Percentiles rank a stretch among this genome's conserved stretches.
These are phyloP conservation scores for Solanum commersonii DNA, from an alignment of 257 asterid species.

Conservation along the genomic window DNA sequence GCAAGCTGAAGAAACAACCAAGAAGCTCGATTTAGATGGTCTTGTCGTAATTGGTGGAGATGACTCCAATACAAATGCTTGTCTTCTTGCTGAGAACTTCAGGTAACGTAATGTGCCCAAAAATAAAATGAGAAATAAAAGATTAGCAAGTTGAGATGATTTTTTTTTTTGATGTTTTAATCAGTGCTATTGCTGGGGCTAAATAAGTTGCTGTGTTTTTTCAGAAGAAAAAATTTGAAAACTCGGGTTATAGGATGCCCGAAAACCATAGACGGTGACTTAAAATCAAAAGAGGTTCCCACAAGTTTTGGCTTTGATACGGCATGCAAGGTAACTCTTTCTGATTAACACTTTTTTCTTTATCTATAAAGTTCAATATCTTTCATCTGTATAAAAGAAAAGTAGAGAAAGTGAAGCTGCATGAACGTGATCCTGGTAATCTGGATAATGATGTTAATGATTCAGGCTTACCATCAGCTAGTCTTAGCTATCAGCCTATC, in stretches of 20 bases:
- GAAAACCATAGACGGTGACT: slow-evolving; percentile 97
- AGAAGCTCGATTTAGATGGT: slow-evolving; percentile 93
- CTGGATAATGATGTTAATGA: background rate
- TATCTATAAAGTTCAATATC: background rate
- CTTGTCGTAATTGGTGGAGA: slow-evolving; percentile 99
- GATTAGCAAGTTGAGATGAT: background rate
- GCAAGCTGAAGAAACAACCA: slow-evolving; percentile 90
- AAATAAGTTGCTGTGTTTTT: background rate
- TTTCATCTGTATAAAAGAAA: background rate
- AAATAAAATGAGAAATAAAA: background rate
- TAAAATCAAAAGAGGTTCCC: slow-evolving; percentile 93
- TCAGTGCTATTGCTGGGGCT: background rate
- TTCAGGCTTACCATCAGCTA: background rate
- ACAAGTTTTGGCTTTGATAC: slow-evolving; percentile 96
- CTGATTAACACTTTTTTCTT: background rate
- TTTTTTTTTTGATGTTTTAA: background rate
- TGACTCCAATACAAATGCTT: slow-evolving; percentile 97
- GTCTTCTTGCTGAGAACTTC: slow-evolving; percentile 90
- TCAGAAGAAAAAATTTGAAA: slow-evolving; percentile 80
- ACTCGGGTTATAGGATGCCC: slow-evolving; percentile 96
- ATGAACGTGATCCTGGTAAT: background rate
- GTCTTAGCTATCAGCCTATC: background rate
- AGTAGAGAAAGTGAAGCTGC: background rate
- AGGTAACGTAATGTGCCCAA: slow-evolving; percentile 15
- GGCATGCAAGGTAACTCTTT: slow-evolving; percentile 83